Conservation (phyloP, 2,329 filamentous ascomycete species). For the Microsporum canis region DNA sequence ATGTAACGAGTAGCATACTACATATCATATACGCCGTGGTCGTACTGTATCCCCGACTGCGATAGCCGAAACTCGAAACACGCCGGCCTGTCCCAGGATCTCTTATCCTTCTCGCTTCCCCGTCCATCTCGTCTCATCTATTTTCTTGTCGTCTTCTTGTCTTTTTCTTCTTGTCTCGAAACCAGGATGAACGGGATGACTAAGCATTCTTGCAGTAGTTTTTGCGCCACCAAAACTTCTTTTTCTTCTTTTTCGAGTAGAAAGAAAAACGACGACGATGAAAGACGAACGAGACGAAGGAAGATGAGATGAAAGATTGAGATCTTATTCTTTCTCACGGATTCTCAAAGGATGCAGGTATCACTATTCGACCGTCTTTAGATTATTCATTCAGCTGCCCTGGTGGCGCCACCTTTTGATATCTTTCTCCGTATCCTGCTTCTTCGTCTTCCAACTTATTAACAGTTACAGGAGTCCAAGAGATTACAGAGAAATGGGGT, state of each 20-base stretch:
- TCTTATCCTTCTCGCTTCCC: background rate
- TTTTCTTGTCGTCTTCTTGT: background rate
- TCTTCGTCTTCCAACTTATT: background rate
- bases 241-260: background rate
- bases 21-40: too few relatives aligned
- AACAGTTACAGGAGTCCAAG: background rate
- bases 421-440: background rate
- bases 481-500: constrained; percentile 48
- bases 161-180: background rate
- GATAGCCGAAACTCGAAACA: too few relatives aligned
- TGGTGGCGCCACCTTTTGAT: background rate
- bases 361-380: background rate
- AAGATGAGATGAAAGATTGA: background rate
- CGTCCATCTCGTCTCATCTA: background rate
- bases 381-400: background rate
- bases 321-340: background rate
- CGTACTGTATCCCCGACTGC: too few relatives aligned
- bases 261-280: background rate
- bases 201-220: background rate
- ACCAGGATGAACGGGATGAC: background rate
- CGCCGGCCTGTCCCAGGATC: background rate
- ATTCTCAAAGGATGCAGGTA: background rate
- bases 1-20: too few relatives aligned
- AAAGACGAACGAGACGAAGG: background rate
- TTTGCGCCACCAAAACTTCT: background rate